Evolutionary conservation across 352 stramenopile species (phyloP).

Genomic region (Globisporangium lucens): DNA sequence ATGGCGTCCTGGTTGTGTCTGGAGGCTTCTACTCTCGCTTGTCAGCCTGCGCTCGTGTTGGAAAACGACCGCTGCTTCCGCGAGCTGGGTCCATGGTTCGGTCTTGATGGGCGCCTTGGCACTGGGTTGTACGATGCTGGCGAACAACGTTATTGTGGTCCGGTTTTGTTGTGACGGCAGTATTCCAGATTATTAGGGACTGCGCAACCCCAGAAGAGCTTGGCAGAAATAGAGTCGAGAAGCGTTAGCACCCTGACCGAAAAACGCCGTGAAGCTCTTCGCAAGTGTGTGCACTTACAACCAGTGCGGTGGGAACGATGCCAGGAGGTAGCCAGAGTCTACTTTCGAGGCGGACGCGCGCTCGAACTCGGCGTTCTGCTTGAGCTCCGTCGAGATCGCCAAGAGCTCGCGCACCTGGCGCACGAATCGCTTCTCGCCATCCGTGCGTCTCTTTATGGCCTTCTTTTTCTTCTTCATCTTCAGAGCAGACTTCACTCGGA

Average conservation of each 20-base stretch:
- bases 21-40: neutral
- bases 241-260: neutral
- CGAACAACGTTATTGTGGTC: neutral
- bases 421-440: constrained; percentile 4
- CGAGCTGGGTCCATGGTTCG: neutral
- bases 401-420: constrained; percentile 11
- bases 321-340: neutral
- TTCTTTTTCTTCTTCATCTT: constrained; percentile 8
- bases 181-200: neutral
- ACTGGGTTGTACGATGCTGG: neutral
- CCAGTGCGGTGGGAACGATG: neutral
- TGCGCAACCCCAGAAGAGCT: neutral
- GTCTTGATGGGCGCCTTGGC: neutral
- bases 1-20: neutral
- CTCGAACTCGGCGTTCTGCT: constrained; percentile 2
- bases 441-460: neutral
- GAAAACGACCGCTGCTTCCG: neutral
- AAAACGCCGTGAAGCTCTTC: neutral
- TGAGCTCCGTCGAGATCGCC: constrained; percentile 5
- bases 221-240: neutral
- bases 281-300: neutral
- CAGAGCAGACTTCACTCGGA: neutral
- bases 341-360: neutral
- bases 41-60: neutral
- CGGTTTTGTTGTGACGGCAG: neutral